Evolutionary conservation across 257 asterid genomes (phyloP).

Genomic region (Nicotiana undulata): DNA sequence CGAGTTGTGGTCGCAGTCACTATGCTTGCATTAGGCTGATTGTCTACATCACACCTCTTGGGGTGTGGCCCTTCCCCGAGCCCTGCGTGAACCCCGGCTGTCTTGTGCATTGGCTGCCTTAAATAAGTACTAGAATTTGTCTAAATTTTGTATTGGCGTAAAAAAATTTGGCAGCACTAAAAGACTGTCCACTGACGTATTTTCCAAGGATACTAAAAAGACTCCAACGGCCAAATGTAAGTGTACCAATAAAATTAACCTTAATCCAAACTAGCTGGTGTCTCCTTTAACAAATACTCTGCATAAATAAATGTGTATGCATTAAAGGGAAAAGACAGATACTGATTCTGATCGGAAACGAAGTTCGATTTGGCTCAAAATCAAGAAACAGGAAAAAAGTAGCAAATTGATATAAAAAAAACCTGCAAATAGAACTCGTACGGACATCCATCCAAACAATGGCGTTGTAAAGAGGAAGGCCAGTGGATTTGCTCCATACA

Average conservation of each 20-base stretch:
- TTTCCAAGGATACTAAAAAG: too few species aligned
- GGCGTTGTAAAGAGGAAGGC: conserved; percentile 83
- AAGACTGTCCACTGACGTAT: too few species aligned
- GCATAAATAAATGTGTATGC: not conserved
- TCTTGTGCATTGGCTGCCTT: too few species aligned
- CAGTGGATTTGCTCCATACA: conserved; percentile 95
- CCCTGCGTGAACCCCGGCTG: too few species aligned
- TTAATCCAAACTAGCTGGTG: not conserved
- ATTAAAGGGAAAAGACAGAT: not conserved
- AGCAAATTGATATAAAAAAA: not conserved
- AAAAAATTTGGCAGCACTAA: too few species aligned
- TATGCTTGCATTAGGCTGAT: too few species aligned
- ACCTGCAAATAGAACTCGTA: conserved; percentile 90
- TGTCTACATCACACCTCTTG: too few species aligned
- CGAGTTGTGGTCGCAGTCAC: too few species aligned
- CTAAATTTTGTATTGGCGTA: too few species aligned
- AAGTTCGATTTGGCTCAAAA: not conserved
- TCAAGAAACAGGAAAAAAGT: not conserved
- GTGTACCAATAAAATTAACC: not conserved
- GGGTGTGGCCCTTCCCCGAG: too few species aligned
- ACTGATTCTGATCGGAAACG: not conserved
- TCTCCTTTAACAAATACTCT: too few species aligned
- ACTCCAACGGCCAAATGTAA: not conserved
- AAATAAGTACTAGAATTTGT: too few species aligned
- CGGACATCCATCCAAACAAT: conserved; percentile 99